These are phyloP conservation scores for Solanum tarijense DNA, from an alignment of 257 asterid genomes.

Conservation along the genomic window DNA sequence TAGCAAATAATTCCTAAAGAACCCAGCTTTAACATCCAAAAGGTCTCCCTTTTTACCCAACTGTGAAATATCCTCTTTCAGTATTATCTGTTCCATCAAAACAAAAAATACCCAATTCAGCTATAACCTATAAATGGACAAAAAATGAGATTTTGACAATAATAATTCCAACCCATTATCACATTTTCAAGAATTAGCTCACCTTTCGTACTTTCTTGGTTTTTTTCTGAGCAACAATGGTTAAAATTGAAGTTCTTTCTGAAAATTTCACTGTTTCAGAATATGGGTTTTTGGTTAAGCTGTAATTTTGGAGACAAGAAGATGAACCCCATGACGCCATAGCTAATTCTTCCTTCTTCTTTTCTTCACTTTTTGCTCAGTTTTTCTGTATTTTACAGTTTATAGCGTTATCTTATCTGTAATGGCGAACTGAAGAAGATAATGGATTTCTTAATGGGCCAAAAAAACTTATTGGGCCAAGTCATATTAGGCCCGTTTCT, in stretches of 20 bases:
- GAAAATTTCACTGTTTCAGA: conserved; percentile 20
- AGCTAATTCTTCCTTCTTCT: background rate
- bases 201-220: conserved; percentile 73
- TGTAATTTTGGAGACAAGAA: conserved; percentile 39
- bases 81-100: conserved; percentile 43
- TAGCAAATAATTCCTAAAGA: conserved; percentile 57
- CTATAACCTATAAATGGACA: background rate
- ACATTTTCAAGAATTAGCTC: background rate
- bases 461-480: background rate
- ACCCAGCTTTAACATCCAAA: conserved; percentile 84
- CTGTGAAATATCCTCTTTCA: conserved; percentile 74
- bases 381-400: background rate
- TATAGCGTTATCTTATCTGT: background rate
- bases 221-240: conserved; percentile 65
- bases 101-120: background rate
- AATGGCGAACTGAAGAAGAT: background rate
- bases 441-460: background rate
- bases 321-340: conserved; percentile 82
- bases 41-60: conserved; percentile 91
- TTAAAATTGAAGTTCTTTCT: conserved; percentile 25
- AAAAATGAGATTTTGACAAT: background rate
- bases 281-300: conserved; percentile 18
- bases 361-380: background rate
- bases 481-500: background rate
- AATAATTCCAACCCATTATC: background rate